phyloP scores from a whole-genome alignment of 495 filamentous ascomycete species.

The Pyronema omphalodes region DNA sequence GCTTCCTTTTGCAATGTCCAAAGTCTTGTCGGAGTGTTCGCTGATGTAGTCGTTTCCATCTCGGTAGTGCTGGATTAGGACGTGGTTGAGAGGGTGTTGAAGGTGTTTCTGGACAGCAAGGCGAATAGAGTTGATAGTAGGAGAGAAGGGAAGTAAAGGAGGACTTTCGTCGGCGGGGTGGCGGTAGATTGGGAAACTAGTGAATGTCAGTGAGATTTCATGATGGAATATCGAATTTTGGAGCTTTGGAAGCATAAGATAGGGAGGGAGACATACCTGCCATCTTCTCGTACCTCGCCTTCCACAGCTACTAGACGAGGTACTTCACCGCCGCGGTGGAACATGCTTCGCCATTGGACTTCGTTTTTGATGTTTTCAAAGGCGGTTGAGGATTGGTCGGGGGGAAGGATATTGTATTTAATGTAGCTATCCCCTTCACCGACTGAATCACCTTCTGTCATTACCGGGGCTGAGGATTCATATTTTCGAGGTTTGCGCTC shows the following conservation, averaged over 20 bases:
- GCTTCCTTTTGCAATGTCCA: conserved; percentile 67
- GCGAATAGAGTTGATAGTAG: conserved; percentile 49
- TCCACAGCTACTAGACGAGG: conserved; percentile 88
- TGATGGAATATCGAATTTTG: neutral
- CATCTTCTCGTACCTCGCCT: conserved; percentile 49
- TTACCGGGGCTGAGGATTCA: conserved; percentile 15
- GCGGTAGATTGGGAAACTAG: conserved; percentile 69
- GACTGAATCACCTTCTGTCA: conserved; percentile 32
- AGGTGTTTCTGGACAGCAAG: conserved; percentile 45
- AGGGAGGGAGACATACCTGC: conserved; percentile 24
- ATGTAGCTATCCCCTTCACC: conserved; percentile 67
- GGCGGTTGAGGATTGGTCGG: conserved; percentile 33
- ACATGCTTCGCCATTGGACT: conserved; percentile 82
- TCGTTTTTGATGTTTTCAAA: conserved; percentile 59
- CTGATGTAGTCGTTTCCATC: conserved; percentile 84
- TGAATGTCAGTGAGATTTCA: conserved; percentile 3
- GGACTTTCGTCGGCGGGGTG: conserved; percentile 87
- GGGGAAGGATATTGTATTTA: conserved; percentile 45
- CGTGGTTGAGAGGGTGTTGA: conserved; percentile 77
- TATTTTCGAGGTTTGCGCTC: conserved; percentile 2
- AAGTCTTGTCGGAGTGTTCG: conserved; percentile 90
- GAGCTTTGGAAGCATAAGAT: neutral
- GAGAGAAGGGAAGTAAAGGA: conserved; percentile 54
- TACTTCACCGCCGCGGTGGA: conserved; percentile 76
- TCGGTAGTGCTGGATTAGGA: conserved; percentile 83